Percentiles rank a stretch among this genome's conserved stretches.
These are phyloP conservation scores for Aspergillus egyptiacus DNA, from an alignment of 495 filamentous ascomycete species.

Conservation along the genomic window DNA sequence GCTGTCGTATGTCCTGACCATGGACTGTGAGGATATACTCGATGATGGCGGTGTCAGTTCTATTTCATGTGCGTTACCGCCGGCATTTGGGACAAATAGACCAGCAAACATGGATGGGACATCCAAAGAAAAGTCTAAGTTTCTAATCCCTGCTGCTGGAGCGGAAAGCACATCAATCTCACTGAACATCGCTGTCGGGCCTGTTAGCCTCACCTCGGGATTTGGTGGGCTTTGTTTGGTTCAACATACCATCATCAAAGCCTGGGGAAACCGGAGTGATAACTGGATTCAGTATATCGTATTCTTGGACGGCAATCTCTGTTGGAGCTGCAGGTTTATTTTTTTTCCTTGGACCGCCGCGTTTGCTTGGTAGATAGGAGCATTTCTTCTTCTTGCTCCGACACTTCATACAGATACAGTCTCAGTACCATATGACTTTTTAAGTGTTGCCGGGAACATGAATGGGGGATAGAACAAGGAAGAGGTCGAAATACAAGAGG, in stretches of 20 bases:
- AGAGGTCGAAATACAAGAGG: background rate
- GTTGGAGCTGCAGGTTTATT: slow-evolving; percentile 28
- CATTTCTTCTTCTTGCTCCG: slow-evolving; percentile 46
- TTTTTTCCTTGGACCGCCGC: slow-evolving; percentile 50
- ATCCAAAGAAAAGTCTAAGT: slow-evolving; percentile 35
- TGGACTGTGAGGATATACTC: slow-evolving; percentile 20
- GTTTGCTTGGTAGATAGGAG: slow-evolving; percentile 51
- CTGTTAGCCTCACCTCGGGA: slow-evolving; percentile 11
- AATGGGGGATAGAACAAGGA: background rate
- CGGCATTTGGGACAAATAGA: slow-evolving; percentile 27
- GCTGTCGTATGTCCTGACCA: slow-evolving; percentile 38
- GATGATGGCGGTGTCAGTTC: slow-evolving; percentile 30
- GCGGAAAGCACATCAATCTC: slow-evolving; percentile 41
- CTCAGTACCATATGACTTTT: slow-evolving; percentile 10
- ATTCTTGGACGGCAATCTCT: slow-evolving; percentile 20
- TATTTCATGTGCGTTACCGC: slow-evolving; percentile 24
- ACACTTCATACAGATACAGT: slow-evolving; percentile 35
- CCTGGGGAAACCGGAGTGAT: slow-evolving; percentile 19
- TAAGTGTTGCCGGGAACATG: background rate
- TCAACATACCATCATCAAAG: slow-evolving; percentile 35
- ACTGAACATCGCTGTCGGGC: slow-evolving; percentile 32
- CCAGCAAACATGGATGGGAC: slow-evolving; percentile 35
- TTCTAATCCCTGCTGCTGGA: slow-evolving; percentile 40
- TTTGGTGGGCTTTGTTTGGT: background rate
- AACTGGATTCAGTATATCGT: slow-evolving; percentile 20